A percentile compares a stretch with the other conserved stretches of the same genome.
Evolutionary conservation across 352 stramenopile species (phyloP).

Genomic region (Phytophthora lateralis): DNA sequence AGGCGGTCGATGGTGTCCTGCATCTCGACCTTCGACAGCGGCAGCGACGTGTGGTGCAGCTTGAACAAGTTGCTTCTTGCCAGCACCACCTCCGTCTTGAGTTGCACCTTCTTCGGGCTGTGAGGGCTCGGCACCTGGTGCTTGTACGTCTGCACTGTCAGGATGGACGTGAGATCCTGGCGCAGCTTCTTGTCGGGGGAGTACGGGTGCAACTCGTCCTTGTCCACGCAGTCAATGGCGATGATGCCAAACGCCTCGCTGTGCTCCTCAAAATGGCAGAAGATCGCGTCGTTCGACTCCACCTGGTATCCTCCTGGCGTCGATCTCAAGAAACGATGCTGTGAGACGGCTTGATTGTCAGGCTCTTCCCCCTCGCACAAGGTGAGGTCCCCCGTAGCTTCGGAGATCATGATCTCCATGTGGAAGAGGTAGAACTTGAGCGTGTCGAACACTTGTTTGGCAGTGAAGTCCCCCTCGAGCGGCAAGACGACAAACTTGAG

Average conservation of each 20-base stretch:
- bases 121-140: constrained; percentile 11
- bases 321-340: constrained; percentile 35
- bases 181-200: constrained; percentile 29
- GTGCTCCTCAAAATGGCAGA: constrained; percentile 31
- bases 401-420: constrained; percentile 51
- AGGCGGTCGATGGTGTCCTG: constrained; percentile 33
- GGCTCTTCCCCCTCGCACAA: constrained; percentile 32
- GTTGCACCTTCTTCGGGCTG: constrained; percentile 20
- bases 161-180: constrained; percentile 40
- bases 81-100: constrained; percentile 39
- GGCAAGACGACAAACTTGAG: constrained; percentile 38
- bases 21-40: constrained; percentile 32
- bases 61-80: constrained; percentile 44
- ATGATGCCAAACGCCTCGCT: constrained; percentile 33
- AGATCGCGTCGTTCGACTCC: constrained; percentile 37
- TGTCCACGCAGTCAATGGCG: constrained; percentile 39
- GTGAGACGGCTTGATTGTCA: constrained; percentile 19
- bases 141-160: constrained; percentile 31
- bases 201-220: constrained; percentile 44
- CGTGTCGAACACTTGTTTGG: constrained; percentile 32
- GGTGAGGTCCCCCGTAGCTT: constrained; percentile 39
- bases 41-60: constrained; percentile 34
- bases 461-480: constrained; percentile 21
- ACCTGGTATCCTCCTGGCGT: constrained; percentile 34
- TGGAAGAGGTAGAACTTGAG: constrained; percentile 38